Percentiles rank a stretch among this genome's conserved stretches.
Conservation (phyloP, 345 rosid genomes). For the Brassica cretica region DNA sequence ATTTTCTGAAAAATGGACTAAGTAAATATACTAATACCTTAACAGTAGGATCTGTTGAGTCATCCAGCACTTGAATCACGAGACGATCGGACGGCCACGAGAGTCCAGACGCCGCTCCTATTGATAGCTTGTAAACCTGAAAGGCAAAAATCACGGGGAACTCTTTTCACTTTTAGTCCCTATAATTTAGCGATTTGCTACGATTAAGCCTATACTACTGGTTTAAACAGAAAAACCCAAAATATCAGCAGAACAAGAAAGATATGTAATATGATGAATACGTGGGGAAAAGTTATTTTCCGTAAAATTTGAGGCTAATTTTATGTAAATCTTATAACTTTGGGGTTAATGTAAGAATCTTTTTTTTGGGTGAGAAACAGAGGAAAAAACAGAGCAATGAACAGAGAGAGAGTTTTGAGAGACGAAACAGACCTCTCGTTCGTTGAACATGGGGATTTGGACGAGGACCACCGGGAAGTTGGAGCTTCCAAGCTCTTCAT, state of each 20-base stretch:
- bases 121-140: conserved; percentile 97
- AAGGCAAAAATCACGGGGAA: conserved; percentile 30
- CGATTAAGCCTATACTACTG: conserved; percentile 13
- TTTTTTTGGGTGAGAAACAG: not conserved
- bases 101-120: conserved; percentile 93
- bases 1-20: conserved; percentile 10
- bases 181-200: conserved; percentile 3
- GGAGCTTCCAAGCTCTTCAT: conserved; percentile 68
- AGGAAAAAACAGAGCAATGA: conserved; percentile 22
- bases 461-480: conserved; percentile 81
- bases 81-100: conserved; percentile 99
- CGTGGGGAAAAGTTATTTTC: conserved; percentile 13
- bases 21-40: conserved; percentile 56
- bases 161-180: conserved; percentile 17
- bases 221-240: not conserved
- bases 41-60: conserved; percentile 93
- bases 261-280: not conserved
- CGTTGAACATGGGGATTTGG: conserved; percentile 99
- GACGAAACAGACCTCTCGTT: conserved; percentile 60
- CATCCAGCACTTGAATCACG: conserved; percentile 99
- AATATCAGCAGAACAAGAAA: not conserved
- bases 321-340: not conserved
- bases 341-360: conserved; percentile 7
- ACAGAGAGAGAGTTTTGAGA: not conserved
- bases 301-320: not conserved